Conservation (phyloP, 768 basidiomycete species). For the Hypholoma sublateritium region DNA sequence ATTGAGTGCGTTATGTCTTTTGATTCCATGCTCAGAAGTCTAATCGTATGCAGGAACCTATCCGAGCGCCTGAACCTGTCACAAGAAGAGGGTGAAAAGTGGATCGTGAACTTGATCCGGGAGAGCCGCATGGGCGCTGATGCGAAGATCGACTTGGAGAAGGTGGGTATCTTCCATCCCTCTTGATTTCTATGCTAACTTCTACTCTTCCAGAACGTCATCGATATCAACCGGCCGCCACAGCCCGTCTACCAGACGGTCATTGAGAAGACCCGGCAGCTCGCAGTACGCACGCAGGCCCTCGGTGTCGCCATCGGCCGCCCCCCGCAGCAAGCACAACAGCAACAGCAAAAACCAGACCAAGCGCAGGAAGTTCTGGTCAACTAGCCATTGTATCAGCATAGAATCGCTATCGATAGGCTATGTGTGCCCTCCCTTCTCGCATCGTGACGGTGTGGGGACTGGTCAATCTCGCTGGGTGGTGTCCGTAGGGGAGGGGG, state of each 20-base stretch:
- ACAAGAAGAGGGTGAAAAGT: slow-evolving; percentile 96
- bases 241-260: slow-evolving; percentile 90
- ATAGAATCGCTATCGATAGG: neutral
- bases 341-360: slow-evolving; percentile 7
- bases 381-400: neutral
- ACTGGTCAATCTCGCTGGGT: neutral
- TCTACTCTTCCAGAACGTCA: slow-evolving; percentile 67
- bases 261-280: slow-evolving; percentile 92
- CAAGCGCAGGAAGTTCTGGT: neutral
- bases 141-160: slow-evolving; percentile 96
- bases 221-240: slow-evolving; percentile 90
- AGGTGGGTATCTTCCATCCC: slow-evolving; percentile 45
- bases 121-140: slow-evolving; percentile 97
- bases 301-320: slow-evolving; percentile 70
- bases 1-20: slow-evolving; percentile 54
- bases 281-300: slow-evolving; percentile 89
- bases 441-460: neutral
- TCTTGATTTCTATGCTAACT: neutral
- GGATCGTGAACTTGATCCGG: slow-evolving; percentile 98
- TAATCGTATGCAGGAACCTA: slow-evolving; percentile 59
- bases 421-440: neutral
- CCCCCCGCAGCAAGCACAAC: slow-evolving; percentile 26
- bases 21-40: neutral
- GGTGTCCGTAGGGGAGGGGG: neutral
- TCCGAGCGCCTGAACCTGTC: slow-evolving; percentile 92